These are phyloP conservation scores for Acanthamoeba castellanii DNA, from an alignment of 208 protist genomes.

Conservation along the genomic window DNA sequence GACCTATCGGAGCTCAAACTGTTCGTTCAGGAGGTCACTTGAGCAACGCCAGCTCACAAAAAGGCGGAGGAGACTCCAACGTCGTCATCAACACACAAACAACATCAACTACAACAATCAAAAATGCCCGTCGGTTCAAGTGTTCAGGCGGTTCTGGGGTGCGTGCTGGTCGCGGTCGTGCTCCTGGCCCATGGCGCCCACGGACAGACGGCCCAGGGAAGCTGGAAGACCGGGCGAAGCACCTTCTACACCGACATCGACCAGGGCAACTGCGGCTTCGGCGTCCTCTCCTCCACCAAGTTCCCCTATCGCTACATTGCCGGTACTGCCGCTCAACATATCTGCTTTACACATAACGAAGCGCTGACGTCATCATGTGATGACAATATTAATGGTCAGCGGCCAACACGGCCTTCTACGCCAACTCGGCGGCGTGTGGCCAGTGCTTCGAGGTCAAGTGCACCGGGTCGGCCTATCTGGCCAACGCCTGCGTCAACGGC, in stretches of 20 bases:
- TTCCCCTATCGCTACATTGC: constrained; percentile 47
- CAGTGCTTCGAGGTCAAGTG: constrained; percentile 63
- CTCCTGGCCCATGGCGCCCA: not conserved
- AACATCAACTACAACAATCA: too few species aligned
- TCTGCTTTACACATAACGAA: not conserved
- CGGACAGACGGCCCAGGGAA: not conserved
- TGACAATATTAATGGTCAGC: not conserved
- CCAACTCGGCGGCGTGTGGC: constrained; percentile 1
- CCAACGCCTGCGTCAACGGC: constrained; percentile 32
- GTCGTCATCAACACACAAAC: too few species aligned
- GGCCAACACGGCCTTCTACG: constrained; percentile 53
- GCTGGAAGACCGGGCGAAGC: constrained; percentile 18
- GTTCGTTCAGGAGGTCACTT: too few species aligned
- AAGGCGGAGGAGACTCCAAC: too few species aligned
- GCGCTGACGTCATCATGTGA: too few species aligned
- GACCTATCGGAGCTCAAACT: too few species aligned
- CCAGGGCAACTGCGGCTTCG: constrained; percentile 49
- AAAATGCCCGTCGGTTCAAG: not conserved
- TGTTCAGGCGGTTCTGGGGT: not conserved
- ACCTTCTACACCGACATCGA: constrained; percentile 60
- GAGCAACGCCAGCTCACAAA: too few species aligned
- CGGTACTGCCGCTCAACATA: not conserved
- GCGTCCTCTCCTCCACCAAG: not conserved
- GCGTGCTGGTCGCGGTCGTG: not conserved
- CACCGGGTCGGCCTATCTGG: not conserved